phyloP scores from a whole-genome alignment of 2,329 filamentous ascomycete genomes.

The Neocatenulostroma microsporum region DNA sequence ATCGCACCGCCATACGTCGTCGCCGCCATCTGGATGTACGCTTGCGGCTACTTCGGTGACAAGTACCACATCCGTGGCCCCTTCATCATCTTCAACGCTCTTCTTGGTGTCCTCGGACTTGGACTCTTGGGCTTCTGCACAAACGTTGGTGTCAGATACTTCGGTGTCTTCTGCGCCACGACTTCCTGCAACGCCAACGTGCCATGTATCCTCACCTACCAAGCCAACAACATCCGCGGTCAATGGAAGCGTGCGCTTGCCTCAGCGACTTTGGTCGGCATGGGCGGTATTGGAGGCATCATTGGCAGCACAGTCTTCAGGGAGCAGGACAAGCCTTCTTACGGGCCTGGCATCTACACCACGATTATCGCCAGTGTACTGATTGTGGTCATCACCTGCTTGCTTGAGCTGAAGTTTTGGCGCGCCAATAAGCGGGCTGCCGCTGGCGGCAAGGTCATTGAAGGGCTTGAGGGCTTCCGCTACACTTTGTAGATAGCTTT shows the following conservation, averaged over 20 bases:
- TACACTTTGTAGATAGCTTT: constrained; percentile 29
- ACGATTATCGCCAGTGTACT: constrained; percentile 23
- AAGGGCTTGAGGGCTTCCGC: constrained; percentile 28
- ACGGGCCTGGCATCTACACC: constrained; percentile 28
- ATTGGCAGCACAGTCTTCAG: constrained; percentile 29
- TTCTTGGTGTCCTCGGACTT: constrained; percentile 27
- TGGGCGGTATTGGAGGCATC: constrained; percentile 73
- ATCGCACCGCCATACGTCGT: constrained; percentile 29
- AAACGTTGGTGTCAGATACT: constrained; percentile 24
- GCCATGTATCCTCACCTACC: constrained; percentile 66
- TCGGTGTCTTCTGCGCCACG: constrained; percentile 32
- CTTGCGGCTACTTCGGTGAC: constrained; percentile 24
- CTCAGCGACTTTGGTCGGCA: constrained; percentile 66
- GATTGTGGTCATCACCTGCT: constrained; percentile 24
- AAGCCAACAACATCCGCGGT: constrained; percentile 79
- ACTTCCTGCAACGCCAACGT: constrained; percentile 46
- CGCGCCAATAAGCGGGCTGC: constrained; percentile 30
- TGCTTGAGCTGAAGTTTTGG: constrained; percentile 26
- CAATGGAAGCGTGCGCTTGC: constrained; percentile 83
- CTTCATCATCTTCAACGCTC: constrained; percentile 29
- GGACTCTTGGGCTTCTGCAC: constrained; percentile 27
- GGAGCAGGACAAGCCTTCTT: constrained; percentile 26
- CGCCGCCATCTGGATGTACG: constrained; percentile 30
- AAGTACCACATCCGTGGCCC: constrained; percentile 29
- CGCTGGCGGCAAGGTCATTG: constrained; percentile 29